These are phyloP conservation scores for Claviceps quebecensis DNA, from an alignment of 2,329 filamentous ascomycete species.

Conservation along the genomic window DNA sequence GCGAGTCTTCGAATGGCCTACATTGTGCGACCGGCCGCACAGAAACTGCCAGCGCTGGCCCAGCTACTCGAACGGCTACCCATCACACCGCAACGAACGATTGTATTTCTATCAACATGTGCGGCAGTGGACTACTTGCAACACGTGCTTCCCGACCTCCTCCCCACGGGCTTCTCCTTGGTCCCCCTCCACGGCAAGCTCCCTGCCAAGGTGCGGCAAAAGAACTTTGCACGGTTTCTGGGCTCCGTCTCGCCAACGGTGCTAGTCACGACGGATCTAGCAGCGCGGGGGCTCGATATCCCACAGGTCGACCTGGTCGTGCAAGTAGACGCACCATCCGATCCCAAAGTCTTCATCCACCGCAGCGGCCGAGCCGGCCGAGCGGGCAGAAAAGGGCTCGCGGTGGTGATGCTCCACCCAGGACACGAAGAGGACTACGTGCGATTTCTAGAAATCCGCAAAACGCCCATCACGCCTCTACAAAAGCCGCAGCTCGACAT, in stretches of 20 bases:
- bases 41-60: constrained; percentile 65
- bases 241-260: constrained; percentile 62
- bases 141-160: constrained; percentile 57
- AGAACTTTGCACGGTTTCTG: constrained; percentile 73
- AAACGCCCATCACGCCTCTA: constrained; percentile 64
- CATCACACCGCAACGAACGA: constrained; percentile 68
- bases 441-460: constrained; percentile 70
- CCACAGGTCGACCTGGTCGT: constrained; percentile 83
- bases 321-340: constrained; percentile 69
- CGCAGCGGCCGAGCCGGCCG: constrained; percentile 80
- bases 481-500: constrained; percentile 40
- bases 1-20: constrained; percentile 90
- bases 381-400: constrained; percentile 74
- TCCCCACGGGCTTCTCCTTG: constrained; percentile 54
- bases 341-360: constrained; percentile 92
- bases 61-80: constrained; percentile 56
- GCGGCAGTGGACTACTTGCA: constrained; percentile 92
- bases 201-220: constrained; percentile 70
- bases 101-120: constrained; percentile 87
- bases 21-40: constrained; percentile 56
- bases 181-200: constrained; percentile 88
- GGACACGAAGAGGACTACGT: constrained; percentile 85
- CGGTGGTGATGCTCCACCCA: constrained; percentile 72
- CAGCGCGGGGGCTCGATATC: constrained; percentile 81
- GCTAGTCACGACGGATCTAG: constrained; percentile 83